These are phyloP conservation scores for Saccharata proteae DNA, from an alignment of 2,329 filamentous ascomycete genomes.

Conservation along the genomic window DNA sequence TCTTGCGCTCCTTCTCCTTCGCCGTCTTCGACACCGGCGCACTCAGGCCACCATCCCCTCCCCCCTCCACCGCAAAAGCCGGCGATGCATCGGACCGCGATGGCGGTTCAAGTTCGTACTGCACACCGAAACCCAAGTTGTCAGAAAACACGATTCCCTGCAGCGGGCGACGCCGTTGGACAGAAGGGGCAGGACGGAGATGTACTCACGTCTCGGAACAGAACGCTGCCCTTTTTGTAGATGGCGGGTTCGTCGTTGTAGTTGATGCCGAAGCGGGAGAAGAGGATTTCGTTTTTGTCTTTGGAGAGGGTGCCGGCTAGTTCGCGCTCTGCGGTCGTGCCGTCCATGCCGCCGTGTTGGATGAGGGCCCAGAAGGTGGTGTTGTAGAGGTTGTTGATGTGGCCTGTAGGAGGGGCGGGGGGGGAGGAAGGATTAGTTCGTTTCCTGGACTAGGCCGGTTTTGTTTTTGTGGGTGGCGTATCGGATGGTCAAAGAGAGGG, in stretches of 20 bases:
- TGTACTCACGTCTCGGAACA: slow-evolving; percentile 63
- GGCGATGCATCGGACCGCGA: slow-evolving; percentile 10
- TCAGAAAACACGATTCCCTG: too few species aligned
- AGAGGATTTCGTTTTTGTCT: slow-evolving; percentile 95
- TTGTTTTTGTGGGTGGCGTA: neutral
- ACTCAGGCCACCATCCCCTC: slow-evolving; percentile 2
- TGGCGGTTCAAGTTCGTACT: slow-evolving; percentile 7
- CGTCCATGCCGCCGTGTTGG: slow-evolving; percentile 60
- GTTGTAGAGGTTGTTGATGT: slow-evolving; percentile 98
- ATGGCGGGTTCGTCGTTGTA: slow-evolving; percentile 95
- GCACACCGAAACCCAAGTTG: neutral
- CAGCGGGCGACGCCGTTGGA: neutral
- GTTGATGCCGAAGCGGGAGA: slow-evolving; percentile 79
- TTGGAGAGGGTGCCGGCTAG: slow-evolving; percentile 70
- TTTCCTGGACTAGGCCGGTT: neutral
- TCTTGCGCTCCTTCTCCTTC: slow-evolving; percentile 70
- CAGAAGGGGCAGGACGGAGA: neutral
- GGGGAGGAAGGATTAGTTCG: neutral
- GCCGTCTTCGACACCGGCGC: slow-evolving; percentile 62
- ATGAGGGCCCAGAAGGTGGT: slow-evolving; percentile 92
- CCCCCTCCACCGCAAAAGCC: slow-evolving; percentile 26
- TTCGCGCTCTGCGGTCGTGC: slow-evolving; percentile 67
- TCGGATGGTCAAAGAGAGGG: neutral
- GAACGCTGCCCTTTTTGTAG: slow-evolving; percentile 82
- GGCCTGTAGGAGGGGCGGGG: slow-evolving; percentile 42